Evolutionary conservation across 2,329 filamentous ascomycete species (phyloP).

Genomic region (Diaporthe sp.): DNA sequence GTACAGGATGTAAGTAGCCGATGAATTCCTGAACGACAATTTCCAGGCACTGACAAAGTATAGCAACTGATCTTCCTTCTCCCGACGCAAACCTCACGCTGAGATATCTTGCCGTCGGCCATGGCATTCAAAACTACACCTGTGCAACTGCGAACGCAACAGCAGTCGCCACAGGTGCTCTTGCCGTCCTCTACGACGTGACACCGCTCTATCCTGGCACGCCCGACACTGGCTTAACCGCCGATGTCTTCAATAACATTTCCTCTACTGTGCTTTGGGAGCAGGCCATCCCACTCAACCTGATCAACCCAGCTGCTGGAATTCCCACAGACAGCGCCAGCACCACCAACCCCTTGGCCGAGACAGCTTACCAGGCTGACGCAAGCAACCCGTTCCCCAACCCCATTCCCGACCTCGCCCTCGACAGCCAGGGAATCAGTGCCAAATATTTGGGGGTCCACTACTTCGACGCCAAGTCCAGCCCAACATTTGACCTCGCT

Average conservation of each 20-base stretch:
- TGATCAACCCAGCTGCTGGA: conserved; percentile 48
- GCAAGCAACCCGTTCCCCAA: conserved; percentile 59
- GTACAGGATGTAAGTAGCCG: conserved; percentile 51
- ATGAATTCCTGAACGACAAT: no score
- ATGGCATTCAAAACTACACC: conserved; percentile 79
- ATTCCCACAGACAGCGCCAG: conserved; percentile 45
- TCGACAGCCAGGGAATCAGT: conserved; percentile 47
- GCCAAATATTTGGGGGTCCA: conserved; percentile 71
- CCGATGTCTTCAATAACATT: conserved; percentile 55
- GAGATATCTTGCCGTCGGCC: conserved; percentile 70
- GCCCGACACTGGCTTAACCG: conserved; percentile 51
- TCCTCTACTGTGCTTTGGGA: conserved; percentile 55
- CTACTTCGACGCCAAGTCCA: conserved; percentile 69
- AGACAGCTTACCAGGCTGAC: conserved; percentile 55
- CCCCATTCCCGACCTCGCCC: conserved; percentile 53
- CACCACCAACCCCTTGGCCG: conserved; percentile 46
- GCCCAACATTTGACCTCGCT: conserved; percentile 72
- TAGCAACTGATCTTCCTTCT: conserved; percentile 59
- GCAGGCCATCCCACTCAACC: conserved; percentile 62
- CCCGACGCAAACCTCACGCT: conserved; percentile 55
- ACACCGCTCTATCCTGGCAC: conserved; percentile 63
- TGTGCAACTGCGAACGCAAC: conserved; percentile 57
- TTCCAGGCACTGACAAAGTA: background rate
- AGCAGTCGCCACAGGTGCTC: conserved; percentile 62
- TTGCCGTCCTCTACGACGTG: conserved; percentile 72